phyloP scores from a whole-genome alignment of 805 yeast genomes.

The Metschnikowia santaceciliae region DNA sequence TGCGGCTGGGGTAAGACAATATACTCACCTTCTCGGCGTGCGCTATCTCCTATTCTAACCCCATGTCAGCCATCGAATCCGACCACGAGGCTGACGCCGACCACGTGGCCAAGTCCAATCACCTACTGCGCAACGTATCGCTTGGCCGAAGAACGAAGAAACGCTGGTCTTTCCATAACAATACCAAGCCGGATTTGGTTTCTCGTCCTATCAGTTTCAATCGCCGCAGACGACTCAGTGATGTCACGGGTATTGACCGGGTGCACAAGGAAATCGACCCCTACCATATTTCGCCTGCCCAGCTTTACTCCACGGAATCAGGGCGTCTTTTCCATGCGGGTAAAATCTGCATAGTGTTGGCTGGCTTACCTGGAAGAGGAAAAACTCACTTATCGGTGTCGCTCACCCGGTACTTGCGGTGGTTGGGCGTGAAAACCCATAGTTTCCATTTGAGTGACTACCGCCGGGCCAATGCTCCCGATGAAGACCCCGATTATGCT shows the following conservation, averaged over 20 bases:
- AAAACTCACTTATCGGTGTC: constrained; percentile 92
- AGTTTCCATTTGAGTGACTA: constrained; percentile 78
- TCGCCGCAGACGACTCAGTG: constrained; percentile 35
- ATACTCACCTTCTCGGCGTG: not conserved
- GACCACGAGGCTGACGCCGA: constrained; percentile 29
- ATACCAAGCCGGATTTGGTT: constrained; percentile 34
- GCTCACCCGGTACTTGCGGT: constrained; percentile 83
- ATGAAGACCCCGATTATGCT: constrained; percentile 57
- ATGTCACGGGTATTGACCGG: constrained; percentile 44
- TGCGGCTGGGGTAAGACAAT: constrained; percentile 5
- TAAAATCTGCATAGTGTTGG: constrained; percentile 78
- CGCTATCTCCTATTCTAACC: not conserved
- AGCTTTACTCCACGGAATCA: constrained; percentile 84
- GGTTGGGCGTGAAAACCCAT: constrained; percentile 94
- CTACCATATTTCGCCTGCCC: constrained; percentile 81
- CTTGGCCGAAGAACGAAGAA: constrained; percentile 35
- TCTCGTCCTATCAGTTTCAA: constrained; percentile 28
- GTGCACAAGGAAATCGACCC: constrained; percentile 64
- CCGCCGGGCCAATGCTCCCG: constrained; percentile 51
- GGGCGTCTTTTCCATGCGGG: constrained; percentile 97
- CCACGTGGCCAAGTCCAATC: constrained; percentile 32
- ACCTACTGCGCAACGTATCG: constrained; percentile 25
- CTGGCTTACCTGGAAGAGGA: constrained; percentile 94
- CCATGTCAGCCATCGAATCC: constrained; percentile 30
- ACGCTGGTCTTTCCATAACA: constrained; percentile 42